phyloP scores from a whole-genome alignment of 805 yeast genomes.

The Lipomyces starkeyi region DNA sequence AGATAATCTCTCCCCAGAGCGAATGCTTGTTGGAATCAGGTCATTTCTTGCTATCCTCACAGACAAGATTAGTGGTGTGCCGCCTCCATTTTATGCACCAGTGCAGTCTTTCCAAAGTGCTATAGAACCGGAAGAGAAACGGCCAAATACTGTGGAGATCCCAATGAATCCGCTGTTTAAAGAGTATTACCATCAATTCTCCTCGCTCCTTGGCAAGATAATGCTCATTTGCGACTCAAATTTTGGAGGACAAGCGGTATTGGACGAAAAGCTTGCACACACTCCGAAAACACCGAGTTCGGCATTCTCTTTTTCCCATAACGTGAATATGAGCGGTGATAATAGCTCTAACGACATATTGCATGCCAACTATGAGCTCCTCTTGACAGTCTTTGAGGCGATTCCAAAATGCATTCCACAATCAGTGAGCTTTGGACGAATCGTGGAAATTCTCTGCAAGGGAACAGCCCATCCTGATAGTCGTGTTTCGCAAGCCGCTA shows the following conservation, averaged over 20 bases:
- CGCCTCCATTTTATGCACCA: constrained; percentile 76
- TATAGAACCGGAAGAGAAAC: constrained; percentile 12
- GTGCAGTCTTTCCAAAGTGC: constrained; percentile 43
- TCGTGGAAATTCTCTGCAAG: constrained; percentile 77
- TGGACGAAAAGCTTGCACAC: constrained; percentile 45
- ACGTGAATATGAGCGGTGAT: not conserved
- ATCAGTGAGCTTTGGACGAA: constrained; percentile 61
- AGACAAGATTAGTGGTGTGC: constrained; percentile 58
- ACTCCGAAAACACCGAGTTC: constrained; percentile 31
- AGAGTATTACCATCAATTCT: constrained; percentile 71
- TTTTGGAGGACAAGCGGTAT: constrained; percentile 56
- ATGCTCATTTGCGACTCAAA: constrained; percentile 65
- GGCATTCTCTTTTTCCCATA: constrained; percentile 19
- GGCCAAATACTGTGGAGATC: constrained; percentile 3
- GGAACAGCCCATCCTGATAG: constrained; percentile 73
- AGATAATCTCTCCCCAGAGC: constrained; percentile 73
- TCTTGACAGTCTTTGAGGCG: constrained; percentile 71
- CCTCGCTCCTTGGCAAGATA: constrained; percentile 60
- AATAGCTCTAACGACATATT: constrained; percentile 12
- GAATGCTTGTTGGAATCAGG: constrained; percentile 68
- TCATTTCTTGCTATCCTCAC: constrained; percentile 74
- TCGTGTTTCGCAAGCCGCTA: constrained; percentile 67
- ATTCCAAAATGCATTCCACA: constrained; percentile 71
- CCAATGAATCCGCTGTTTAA: constrained; percentile 29
- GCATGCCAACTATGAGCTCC: constrained; percentile 59